phyloP scores from a whole-genome alignment of 169 alveolate species.

The Sarcocystis neurona region DNA sequence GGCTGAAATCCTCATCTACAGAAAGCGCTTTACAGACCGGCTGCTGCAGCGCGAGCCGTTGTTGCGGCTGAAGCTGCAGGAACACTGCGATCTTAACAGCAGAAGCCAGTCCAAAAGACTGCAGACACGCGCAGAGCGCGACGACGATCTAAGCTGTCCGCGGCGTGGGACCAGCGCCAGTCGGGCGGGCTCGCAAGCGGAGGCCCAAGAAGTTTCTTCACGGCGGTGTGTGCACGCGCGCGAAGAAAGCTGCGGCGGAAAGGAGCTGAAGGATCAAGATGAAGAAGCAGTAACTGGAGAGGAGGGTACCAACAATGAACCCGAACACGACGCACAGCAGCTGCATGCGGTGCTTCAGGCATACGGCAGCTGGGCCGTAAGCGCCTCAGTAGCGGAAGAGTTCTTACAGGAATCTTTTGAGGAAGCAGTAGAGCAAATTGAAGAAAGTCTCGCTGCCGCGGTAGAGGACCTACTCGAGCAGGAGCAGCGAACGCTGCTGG shows the following conservation, averaged over 20 bases:
- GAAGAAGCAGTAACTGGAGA: not conserved
- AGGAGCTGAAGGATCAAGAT: not conserved
- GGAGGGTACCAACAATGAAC: not conserved
- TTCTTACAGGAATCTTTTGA: not conserved
- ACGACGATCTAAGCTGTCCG: too few species aligned
- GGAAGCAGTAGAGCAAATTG: not conserved
- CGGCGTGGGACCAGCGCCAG: too few species aligned
- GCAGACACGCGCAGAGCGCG: too few species aligned
- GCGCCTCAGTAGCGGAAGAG: not conserved
- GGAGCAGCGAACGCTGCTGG: not conserved
- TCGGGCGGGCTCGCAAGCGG: too few species aligned
- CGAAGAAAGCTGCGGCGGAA: not conserved
- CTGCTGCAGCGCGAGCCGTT: slow-evolving; percentile 12
- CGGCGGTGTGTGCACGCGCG: too few species aligned
- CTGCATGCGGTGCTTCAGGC: not conserved
- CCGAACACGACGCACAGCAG: not conserved
- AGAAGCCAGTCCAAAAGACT: too few species aligned
- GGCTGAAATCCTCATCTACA: not conserved
- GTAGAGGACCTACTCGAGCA: not conserved
- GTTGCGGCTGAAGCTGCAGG: slow-evolving; percentile 8
- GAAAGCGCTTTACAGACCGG: not conserved
- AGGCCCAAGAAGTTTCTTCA: too few species aligned
- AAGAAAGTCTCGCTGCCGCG: not conserved
- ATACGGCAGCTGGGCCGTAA: slow-evolving; percentile 16
- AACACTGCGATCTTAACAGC: too few species aligned